Evolutionary conservation across 345 rosid genomes (phyloP), one percentile per base, ranked within the genome.

Genomic region (Aegle marmelos): DNA sequence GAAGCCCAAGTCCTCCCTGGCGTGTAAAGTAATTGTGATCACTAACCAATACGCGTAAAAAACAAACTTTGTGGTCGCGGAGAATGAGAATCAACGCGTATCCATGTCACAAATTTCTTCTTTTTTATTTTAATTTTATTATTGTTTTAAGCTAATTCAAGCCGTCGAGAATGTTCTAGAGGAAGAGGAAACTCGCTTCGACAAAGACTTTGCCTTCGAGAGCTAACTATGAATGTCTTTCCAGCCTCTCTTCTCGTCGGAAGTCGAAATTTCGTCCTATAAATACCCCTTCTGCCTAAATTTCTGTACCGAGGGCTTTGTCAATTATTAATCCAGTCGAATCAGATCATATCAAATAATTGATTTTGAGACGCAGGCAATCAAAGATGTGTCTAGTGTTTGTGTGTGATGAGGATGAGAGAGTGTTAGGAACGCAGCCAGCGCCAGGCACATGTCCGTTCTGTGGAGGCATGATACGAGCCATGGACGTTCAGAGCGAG

Each of bases 361-460:
- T 45, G 50, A 13, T 45, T 45, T 13, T 3, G 50, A 45, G 13
- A 45, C 11, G 50, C 50, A 53, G 22, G 57, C 22, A 19, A 53
- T 53, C n/a, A 0, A 50, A 41, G 86, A 95, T 93, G 99, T 95
- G 97, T 73, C 79, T 95, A 83, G 97, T 95, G 82, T 95, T 91
- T 73, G 97, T 93, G 37, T 93, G 99, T 68, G 99, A 95, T 57
- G 87, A 93, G 78, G 97, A 93, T 74, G 98, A 92, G 87, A 83
- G 86, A 82, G 99, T 93, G 74, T 66, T 87, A 34, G 88, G 82
- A 25, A 89, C 95, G 70, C 96, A 95, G 63, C 80, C 85, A 25
- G 99, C 97, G 50, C 90, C 94, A 4, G 98, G 98, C 27, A 87
- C 90, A 2, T 95, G 99, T 71, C 99, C 99, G 0, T 93, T 90